phyloP scores from a whole-genome alignment of 2,329 filamentous ascomycete genomes.

The Hawksworthiomyces lignivorus region DNA sequence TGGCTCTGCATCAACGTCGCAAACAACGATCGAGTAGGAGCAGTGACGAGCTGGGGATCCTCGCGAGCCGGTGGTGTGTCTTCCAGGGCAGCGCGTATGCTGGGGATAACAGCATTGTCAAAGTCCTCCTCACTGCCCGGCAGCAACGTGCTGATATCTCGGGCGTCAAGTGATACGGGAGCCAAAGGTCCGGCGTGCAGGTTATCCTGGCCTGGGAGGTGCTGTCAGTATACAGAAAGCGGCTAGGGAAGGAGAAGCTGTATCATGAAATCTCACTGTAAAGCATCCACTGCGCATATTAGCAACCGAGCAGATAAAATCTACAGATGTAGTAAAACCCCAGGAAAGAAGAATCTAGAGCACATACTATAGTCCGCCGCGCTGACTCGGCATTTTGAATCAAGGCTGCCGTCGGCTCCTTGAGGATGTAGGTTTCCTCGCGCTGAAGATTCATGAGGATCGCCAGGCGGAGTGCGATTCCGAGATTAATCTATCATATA shows the following conservation, averaged over 20 bases:
- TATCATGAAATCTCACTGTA: conserved; percentile 29
- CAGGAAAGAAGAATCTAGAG: conserved; percentile 3
- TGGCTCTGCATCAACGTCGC: conserved; percentile 49
- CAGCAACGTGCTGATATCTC: conserved; percentile 47
- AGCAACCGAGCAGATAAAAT: too few relatives aligned
- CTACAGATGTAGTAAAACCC: too few relatives aligned
- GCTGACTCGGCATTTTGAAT: conserved; percentile 48
- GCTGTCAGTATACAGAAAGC: neutral
- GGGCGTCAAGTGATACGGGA: conserved; percentile 41
- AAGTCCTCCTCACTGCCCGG: conserved; percentile 48
- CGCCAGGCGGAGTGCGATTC: conserved; percentile 49
- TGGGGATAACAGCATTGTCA: conserved; percentile 37
- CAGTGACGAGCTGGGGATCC: conserved; percentile 34
- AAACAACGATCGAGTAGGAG: conserved; percentile 43
- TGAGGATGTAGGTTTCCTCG: conserved; percentile 44
- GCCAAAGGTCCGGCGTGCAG: conserved; percentile 45
- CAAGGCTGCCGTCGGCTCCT: conserved; percentile 34
- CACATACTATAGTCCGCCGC: conserved; percentile 42
- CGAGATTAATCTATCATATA: conserved; percentile 45
- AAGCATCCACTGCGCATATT: conserved; percentile 44
- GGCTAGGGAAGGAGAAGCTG: too few relatives aligned
- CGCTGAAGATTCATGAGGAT: conserved; percentile 46
- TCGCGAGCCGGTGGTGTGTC: conserved; percentile 43
- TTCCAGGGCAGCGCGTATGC: conserved; percentile 43
- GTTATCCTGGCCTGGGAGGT: conserved; percentile 40